Evolutionary conservation across 2,329 filamentous ascomycete genomes (phyloP), one percentile per base, ranked within the genome.

Genomic region (Penicillium fuscoglaucum): DNA sequence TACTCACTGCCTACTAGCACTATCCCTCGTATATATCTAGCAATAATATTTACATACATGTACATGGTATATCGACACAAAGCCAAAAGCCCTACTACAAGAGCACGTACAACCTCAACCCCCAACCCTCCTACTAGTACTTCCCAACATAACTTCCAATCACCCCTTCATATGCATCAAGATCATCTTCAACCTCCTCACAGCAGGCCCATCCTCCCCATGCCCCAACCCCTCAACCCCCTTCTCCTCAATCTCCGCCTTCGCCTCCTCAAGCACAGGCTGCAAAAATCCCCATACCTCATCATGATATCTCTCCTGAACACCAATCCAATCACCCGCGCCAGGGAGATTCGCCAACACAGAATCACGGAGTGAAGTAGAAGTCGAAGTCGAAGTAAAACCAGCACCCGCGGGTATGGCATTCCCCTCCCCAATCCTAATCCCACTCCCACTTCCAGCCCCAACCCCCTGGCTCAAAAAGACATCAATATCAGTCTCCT

Each of bases 241-340:
- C 28, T 64, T 70, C 28, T 76, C 70, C 48, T 82, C 75, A 21
- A 89, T 71, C 68, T 90, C 87, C 46, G 74, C 72, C 57, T 76
- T 77, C 4, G 87, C 87, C 60, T 84, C 80, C 50, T 79, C 75
- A 10, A 86, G 81, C 35, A 88, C 74, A 4, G 82, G 79, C 31
- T 79, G 73, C 21, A 90, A 71, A 57, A 84, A 85, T 21, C 87
- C 88, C 88, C 87, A 90, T 26, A 90, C 87, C 55, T 89, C 84
- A 68, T 89, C 85, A 50, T 74, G 70, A 58, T 76, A 76, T 39
- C 68, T 62, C 39, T 75, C 72, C 53, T 76, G 72, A 1, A 76
- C 71, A 13, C 59, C 60, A 10, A 76, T 37, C 74, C 73, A 72
- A 37, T 73, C 69, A 40, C 60, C 64, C 12, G 72, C 70, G 0